A percentile compares a stretch with the other conserved stretches of the same genome.
Conservation (phyloP, 768 basidiomycete species). For the Trametes maxima region DNA sequence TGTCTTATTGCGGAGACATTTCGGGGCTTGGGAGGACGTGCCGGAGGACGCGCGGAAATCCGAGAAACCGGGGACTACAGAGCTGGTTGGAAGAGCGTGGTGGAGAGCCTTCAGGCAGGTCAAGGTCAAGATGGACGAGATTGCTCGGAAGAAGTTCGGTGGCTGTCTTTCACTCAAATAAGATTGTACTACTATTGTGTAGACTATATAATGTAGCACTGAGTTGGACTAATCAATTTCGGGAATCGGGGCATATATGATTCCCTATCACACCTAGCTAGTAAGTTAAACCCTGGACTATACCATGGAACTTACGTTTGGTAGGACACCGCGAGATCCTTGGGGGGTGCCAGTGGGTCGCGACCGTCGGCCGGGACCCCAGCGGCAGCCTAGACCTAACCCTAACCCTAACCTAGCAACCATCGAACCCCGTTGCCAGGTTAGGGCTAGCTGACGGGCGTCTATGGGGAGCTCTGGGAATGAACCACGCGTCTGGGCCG, state of each 20-base stretch:
- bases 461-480: not conserved
- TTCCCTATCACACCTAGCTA: too few relatives aligned
- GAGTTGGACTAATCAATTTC: too few relatives aligned
- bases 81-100: slow-evolving; percentile 68
- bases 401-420: slow-evolving; percentile 10
- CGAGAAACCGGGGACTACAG: slow-evolving; percentile 36
- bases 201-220: too few relatives aligned
- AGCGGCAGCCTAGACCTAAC: slow-evolving; percentile 1
- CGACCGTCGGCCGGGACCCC: too few relatives aligned
- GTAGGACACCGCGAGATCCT: too few relatives aligned
- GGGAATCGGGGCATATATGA: too few relatives aligned
- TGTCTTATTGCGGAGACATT: slow-evolving; percentile 64
- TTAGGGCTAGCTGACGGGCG: slow-evolving; percentile 4
- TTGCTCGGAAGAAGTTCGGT: slow-evolving; percentile 69
- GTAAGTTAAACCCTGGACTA: too few relatives aligned
- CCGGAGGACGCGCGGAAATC: slow-evolving; percentile 25
- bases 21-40: slow-evolving; percentile 55
- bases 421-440: slow-evolving; percentile 10
- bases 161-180: slow-evolving; percentile 65
- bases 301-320: too few relatives aligned
- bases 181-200: too few relatives aligned
- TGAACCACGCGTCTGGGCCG: not conserved
- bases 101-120: slow-evolving; percentile 78
- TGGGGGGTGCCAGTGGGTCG: too few relatives aligned
- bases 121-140: slow-evolving; percentile 65